phyloP scores from a whole-genome alignment of 2,329 filamentous ascomycete genomes.

The Fusarium neocosmosporiellum region DNA sequence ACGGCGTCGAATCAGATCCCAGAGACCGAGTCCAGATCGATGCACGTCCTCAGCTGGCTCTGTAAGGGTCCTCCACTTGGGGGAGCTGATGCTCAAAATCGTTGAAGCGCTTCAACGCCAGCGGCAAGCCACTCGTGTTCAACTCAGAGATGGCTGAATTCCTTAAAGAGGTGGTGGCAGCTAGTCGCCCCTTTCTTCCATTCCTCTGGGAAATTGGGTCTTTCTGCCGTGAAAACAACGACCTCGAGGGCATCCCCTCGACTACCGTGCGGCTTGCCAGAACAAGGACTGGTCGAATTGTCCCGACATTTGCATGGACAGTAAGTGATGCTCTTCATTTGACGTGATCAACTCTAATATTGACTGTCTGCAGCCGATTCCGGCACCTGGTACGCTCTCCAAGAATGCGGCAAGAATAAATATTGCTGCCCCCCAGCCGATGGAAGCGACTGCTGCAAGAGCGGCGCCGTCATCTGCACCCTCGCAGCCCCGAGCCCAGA shows the following conservation, averaged over 20 bases:
- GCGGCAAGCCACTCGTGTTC: constrained; percentile 30
- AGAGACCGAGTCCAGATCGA: constrained; percentile 11
- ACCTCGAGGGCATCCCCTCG: not conserved
- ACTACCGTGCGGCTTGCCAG: constrained; percentile 37
- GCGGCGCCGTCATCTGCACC: constrained; percentile 24
- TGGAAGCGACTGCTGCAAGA: constrained; percentile 28
- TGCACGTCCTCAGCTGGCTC: constrained; percentile 5
- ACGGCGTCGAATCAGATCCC: not conserved
- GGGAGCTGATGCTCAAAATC: not conserved
- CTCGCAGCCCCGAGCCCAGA: constrained; percentile 19
- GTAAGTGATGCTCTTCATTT: constrained; percentile 9
- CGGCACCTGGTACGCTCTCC: constrained; percentile 24
- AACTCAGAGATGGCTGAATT: constrained; percentile 15
- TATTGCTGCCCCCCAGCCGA: constrained; percentile 34
- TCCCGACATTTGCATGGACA: constrained; percentile 33
- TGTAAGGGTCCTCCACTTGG: not conserved
- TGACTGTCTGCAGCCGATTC: constrained; percentile 5
- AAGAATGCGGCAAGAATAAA: constrained; percentile 31
- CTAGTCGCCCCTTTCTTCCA: not conserved
- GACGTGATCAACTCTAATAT: accelerated
- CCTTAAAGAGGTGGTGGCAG: not conserved
- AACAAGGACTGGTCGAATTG: constrained; percentile 39
- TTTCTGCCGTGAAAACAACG: not conserved
- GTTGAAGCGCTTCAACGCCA: constrained; percentile 48
- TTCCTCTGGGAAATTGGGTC: not conserved